Evolutionary conservation across 192 early-diverging fungal genomes (phyloP).

Genomic region (Coemansia sp.): DNA sequence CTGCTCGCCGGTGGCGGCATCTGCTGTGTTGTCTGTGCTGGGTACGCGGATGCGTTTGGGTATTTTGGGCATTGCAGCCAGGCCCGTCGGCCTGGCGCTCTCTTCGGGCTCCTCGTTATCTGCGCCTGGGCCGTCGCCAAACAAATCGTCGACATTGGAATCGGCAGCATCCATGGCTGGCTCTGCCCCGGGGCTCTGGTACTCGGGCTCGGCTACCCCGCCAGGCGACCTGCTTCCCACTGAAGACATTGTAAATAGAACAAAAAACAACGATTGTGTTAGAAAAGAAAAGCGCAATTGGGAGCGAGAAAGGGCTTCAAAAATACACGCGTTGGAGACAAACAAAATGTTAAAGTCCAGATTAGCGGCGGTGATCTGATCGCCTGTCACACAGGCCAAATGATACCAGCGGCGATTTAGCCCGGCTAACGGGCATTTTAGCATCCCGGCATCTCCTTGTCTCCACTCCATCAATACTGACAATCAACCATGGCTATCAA

Average conservation of each 20-base stretch:
- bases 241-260: conserved; percentile 7
- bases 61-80: conserved; percentile 41
- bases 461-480: background rate
- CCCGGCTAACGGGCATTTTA: background rate
- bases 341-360: background rate
- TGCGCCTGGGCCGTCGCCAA: background rate
- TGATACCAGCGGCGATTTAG: background rate
- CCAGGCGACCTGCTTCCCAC: conserved; percentile 5
- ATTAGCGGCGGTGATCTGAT: background rate
- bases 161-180: background rate
- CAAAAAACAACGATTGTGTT: background rate
- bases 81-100: background rate
- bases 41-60: conserved; percentile 19
- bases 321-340: no score
- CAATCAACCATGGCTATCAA: conserved; percentile 38
- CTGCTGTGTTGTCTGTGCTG: background rate
- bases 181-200: background rate
- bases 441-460: background rate
- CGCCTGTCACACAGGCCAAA: background rate
- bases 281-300: background rate
- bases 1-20: background rate
- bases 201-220: background rate
- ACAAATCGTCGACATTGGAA: conserved; percentile 5
- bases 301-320: background rate
- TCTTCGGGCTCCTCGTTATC: background rate